Evolutionary conservation across 2,329 filamentous ascomycete species (phyloP), one percentile per base, ranked within the genome.

Genomic region (Colletotrichum liriopes): DNA sequence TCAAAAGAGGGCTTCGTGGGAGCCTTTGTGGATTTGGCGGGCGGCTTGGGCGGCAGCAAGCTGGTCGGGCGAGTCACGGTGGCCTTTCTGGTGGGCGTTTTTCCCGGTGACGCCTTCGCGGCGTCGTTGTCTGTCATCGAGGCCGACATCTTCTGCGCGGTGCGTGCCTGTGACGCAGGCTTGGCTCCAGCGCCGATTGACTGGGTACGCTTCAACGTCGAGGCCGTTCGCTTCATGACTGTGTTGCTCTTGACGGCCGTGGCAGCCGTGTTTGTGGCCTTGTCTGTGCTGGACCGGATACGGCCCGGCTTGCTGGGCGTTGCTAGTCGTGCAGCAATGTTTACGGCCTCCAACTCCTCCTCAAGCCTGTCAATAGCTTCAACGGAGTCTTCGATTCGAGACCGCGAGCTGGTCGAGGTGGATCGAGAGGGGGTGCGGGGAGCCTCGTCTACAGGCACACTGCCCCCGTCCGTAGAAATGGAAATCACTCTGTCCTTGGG

Each of bases 341-440:
- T 77, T 43, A 90, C 82, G 2, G 85, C 88, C 74, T 92, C 90
- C 12, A 92, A 83, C 61, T 91, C 85, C 41, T 92, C 90, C 74
- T 92, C 89, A 20, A 92, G 83, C 72, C 84, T 83, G 76, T 92
- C 90, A 26, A 92, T 82, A 73, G 89, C 89, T 77, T 91, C 90
- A 11, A 92, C 81, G 1, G 90, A 91, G 77, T 92, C 90, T 77
- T 92, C 90, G 61, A 92, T 92, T 23, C 89, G 86, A 35, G 86
- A 79, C 47, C 79, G 77, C 56, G 79, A 75, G 49, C 73, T 81
- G 16, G 55, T 59, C 11, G 71, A 73, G 16, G 71, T 64, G 16
- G 73, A 67, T 29, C 73, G 71, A 23, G 73, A 62, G 3, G 71
- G 64, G 3, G 71, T 73, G 18, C 49, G 54, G 23, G 58, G 66